Evolutionary conservation across 1,284 basidiomycete genomes (phyloP).

Genomic region (Anthracocystis walkeri): DNA sequence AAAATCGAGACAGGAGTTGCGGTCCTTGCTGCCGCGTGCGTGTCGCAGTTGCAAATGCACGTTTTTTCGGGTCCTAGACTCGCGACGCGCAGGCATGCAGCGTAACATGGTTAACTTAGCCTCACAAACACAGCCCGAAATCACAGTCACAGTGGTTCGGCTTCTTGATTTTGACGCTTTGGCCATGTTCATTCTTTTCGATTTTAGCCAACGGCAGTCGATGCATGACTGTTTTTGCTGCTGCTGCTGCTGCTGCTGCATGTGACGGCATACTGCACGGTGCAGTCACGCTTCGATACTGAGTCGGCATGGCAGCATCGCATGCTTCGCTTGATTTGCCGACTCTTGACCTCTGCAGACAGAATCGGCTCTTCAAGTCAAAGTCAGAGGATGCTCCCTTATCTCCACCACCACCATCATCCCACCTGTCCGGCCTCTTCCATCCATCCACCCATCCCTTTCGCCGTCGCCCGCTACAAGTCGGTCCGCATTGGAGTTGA

Average conservation of each 20-base stretch:
- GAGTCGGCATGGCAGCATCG: neutral
- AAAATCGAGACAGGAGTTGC: no score
- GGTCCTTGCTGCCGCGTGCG: no score
- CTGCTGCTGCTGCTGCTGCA: conserved; percentile 1
- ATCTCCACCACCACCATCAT: conserved; percentile 1
- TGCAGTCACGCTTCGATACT: neutral
- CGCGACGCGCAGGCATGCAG: conserved; percentile 3
- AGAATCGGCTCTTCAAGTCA: no score
- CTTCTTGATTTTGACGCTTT: conserved; percentile 4
- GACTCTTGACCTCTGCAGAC: no score
- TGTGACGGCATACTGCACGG: neutral
- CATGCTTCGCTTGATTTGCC: no score
- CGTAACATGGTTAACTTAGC: neutral
- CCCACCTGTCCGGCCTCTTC: neutral
- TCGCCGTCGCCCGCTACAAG: neutral
- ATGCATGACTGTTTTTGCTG: no score
- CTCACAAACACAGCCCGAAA: neutral
- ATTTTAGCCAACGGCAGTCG: neutral
- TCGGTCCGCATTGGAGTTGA: neutral
- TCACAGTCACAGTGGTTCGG: neutral
- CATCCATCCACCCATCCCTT: neutral
- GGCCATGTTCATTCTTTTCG: conserved; percentile 1
- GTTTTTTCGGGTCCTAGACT: neutral
- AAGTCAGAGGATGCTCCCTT: no score
- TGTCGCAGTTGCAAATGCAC: neutral